Evolutionary conservation across 768 basidiomycete species (phyloP).

Genomic region (Kwoniella shandongensis): DNA sequence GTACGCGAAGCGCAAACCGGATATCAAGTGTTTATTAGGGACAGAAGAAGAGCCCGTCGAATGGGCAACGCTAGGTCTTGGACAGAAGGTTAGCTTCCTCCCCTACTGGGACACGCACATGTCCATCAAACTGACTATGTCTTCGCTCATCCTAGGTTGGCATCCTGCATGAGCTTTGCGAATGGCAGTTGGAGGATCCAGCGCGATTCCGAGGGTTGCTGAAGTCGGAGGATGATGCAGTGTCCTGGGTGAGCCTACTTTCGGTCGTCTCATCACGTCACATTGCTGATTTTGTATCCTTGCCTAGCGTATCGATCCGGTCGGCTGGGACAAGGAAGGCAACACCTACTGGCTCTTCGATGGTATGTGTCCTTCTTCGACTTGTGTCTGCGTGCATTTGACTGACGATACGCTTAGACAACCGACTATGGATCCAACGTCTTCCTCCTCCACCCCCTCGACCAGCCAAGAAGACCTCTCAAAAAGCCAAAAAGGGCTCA

Average conservation of each 20-base stretch:
- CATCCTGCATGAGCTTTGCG: constrained; percentile 52
- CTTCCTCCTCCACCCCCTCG: constrained; percentile 44
- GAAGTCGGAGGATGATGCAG: constrained; percentile 48
- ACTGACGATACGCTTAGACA: constrained; percentile 34
- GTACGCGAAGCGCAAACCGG: constrained; percentile 38
- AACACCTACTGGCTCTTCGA: constrained; percentile 55
- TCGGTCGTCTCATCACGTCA: neutral
- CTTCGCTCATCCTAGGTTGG: constrained; percentile 45
- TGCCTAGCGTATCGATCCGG: constrained; percentile 51
- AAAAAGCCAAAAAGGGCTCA: constrained; percentile 38
- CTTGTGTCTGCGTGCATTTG: neutral
- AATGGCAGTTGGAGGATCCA: constrained; percentile 53
- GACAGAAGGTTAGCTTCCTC: constrained; percentile 39
- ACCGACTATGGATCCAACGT: constrained; percentile 52
- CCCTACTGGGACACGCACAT: too few relatives aligned
- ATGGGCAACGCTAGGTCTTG: constrained; percentile 48
- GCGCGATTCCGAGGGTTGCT: constrained; percentile 49
- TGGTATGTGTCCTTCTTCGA: constrained; percentile 33
- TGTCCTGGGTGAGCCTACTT: constrained; percentile 37
- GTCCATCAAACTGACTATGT: too few relatives aligned
- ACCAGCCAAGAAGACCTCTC: constrained; percentile 34
- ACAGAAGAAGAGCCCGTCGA: constrained; percentile 39
- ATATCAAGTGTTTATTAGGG: constrained; percentile 32
- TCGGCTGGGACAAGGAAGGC: constrained; percentile 52
- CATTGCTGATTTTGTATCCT: constrained; percentile 5